Evolutionary conservation across 495 filamentous ascomycete species (phyloP).

Genomic region (Trichoderma virens): DNA sequence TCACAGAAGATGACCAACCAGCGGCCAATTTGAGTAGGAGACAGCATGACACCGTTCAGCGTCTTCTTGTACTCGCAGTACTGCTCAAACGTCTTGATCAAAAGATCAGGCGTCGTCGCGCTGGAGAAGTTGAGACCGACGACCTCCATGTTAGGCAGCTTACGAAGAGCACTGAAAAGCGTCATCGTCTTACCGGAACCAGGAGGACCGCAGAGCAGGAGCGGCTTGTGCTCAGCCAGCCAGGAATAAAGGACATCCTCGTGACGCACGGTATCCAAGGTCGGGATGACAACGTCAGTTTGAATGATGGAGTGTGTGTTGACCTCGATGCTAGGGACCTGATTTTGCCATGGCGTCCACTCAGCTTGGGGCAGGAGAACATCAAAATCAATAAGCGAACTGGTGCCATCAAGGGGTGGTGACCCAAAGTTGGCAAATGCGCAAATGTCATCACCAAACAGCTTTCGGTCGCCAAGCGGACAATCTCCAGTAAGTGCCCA

Average conservation of each 20-base stretch:
- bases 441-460: constrained; percentile 75
- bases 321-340: constrained; percentile 89
- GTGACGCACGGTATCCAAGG: constrained; percentile 90
- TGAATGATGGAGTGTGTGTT: constrained; percentile 96
- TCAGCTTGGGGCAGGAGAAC: constrained; percentile 76
- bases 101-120: constrained; percentile 90
- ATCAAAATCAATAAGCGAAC: constrained; percentile 92
- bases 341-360: constrained; percentile 88
- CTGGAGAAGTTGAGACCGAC: constrained; percentile 99
- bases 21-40: constrained; percentile 89
- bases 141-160: constrained; percentile 96
- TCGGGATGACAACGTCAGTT: constrained; percentile 96
- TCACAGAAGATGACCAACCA: constrained; percentile 99
- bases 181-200: constrained; percentile 99
- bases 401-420: constrained; percentile 62
- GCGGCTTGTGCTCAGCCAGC: constrained; percentile 96
- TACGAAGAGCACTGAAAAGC: constrained; percentile 89
- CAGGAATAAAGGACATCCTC: constrained; percentile 98
- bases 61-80: constrained; percentile 99
- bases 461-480: constrained; percentile 76
- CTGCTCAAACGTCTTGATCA: constrained; percentile 98
- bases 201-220: constrained; percentile 92
- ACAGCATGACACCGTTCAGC: constrained; percentile 89
- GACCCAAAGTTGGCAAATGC: constrained; percentile 76
- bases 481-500: constrained; percentile 97